Percentiles rank a stretch among this genome's conserved stretches.
Evolutionary conservation across 257 asterid genomes (phyloP).

Genomic region (Linaria vulgaris): DNA sequence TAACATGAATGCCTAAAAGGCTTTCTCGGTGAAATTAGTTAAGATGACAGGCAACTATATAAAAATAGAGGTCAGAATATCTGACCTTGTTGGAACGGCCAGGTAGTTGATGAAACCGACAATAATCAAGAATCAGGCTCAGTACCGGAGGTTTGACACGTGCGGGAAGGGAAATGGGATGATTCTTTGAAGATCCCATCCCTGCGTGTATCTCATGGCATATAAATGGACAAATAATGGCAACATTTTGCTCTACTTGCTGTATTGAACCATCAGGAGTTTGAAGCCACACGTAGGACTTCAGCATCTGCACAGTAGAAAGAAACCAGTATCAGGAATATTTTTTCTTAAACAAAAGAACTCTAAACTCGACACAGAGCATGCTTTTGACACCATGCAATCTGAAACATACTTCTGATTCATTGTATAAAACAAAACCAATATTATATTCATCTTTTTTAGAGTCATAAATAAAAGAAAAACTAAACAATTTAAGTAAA

Average conservation of each 20-base stretch:
- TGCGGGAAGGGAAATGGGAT: constrained; percentile 86
- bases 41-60: constrained; percentile 10
- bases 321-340: no score
- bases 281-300: constrained; percentile 88
- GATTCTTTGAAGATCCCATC: constrained; percentile 80
- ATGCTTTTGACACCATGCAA: neutral
- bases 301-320: constrained; percentile 55
- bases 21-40: constrained; percentile 6
- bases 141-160: constrained; percentile 79
- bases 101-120: constrained; percentile 87
- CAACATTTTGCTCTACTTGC: constrained; percentile 90
- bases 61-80: neutral
- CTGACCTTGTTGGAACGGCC: constrained; percentile 93
- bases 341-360: no score
- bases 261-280: constrained; percentile 78
- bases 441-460: no score
- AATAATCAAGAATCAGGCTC: constrained; percentile 85
- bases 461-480: neutral
- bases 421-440: no score
- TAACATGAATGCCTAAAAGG: constrained; percentile 6
- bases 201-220: constrained; percentile 78
- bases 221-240: constrained; percentile 81
- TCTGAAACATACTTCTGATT: neutral
- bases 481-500: no score
- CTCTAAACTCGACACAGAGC: no score